These are phyloP conservation scores for Fusarium irregulare DNA, from an alignment of 2,329 filamentous ascomycete genomes.

Conservation along the genomic window DNA sequence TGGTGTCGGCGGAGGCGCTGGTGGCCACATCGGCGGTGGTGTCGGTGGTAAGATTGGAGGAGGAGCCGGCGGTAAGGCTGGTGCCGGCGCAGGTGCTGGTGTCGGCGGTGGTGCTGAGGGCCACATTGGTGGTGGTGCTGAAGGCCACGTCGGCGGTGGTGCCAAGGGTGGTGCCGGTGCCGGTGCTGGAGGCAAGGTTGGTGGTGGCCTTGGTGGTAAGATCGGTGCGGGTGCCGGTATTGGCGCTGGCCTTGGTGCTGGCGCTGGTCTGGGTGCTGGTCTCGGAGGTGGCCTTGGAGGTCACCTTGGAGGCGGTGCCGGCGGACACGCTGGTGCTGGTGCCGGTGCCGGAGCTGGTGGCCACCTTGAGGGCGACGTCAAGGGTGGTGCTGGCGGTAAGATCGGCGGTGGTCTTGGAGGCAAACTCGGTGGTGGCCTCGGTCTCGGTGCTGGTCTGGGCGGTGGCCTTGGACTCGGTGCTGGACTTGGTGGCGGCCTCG, in stretches of 20 bases:
- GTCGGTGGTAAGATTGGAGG: not conserved
- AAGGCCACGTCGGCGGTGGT: not conserved
- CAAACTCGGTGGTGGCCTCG: not conserved
- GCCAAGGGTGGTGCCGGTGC: not conserved
- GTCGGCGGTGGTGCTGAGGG: not conserved
- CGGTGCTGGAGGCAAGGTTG: not conserved
- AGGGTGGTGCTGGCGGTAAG: slow-evolving; percentile 1
- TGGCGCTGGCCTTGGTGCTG: not conserved
- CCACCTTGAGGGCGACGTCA: not conserved
- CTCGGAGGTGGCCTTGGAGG: slow-evolving; percentile 9
- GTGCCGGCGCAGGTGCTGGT: not conserved
- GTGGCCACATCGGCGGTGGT: not conserved
- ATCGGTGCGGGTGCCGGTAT: not conserved
- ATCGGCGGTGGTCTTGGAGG: not conserved
- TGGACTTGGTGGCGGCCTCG: not conserved
- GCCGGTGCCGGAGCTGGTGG: not conserved
- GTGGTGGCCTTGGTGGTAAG: not conserved
- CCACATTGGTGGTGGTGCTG: not conserved
- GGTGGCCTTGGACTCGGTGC: not conserved
- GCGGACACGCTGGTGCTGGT: not conserved
- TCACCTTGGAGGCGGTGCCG: slow-evolving; percentile 1
- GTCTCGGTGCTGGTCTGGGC: not conserved
- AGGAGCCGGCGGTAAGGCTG: not conserved
- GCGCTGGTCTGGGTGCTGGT: not conserved
- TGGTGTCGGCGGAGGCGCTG: not conserved